phyloP scores from a whole-genome alignment of 192 early-diverging fungal species.

The Gonapodya prolifera region DNA sequence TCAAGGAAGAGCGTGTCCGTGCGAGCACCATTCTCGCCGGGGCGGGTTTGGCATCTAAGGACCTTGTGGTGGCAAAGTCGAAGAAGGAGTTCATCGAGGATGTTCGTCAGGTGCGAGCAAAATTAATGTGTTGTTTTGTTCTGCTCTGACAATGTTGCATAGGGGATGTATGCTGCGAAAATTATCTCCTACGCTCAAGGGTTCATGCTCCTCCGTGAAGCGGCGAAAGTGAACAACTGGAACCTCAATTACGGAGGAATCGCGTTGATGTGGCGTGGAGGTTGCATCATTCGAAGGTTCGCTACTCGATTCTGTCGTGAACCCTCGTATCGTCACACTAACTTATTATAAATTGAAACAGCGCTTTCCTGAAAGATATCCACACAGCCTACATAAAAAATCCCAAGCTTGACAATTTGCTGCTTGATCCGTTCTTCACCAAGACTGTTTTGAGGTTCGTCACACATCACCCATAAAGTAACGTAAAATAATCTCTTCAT shows the following conservation, averaged over 20 bases:
- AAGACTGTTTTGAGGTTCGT: conserved; percentile 42
- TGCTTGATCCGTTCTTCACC: conserved; percentile 96
- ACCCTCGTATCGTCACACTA: background rate
- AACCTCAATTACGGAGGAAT: conserved; percentile 95
- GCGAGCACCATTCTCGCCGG: conserved; percentile 79
- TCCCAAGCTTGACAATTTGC: conserved; percentile 75
- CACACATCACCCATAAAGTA: too few species aligned
- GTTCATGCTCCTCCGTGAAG: conserved; percentile 97
- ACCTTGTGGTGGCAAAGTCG: conserved; percentile 16
- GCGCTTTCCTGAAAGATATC: conserved; percentile 93
- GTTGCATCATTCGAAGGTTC: conserved; percentile 90
- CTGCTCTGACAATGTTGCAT: conserved; percentile 54
- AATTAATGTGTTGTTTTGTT: too few species aligned
- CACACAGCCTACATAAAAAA: conserved; percentile 84
- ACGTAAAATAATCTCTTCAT: too few species aligned
- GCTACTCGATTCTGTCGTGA: background rate
- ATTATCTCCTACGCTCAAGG: conserved; percentile 98
- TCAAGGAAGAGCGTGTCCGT: conserved; percentile 90
- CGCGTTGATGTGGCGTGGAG: conserved; percentile 98
- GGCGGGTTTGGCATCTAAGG: conserved; percentile 20
- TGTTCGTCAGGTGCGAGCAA: conserved; percentile 10
- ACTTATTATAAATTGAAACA: conserved; percentile 3
- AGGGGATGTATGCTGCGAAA: conserved; percentile 95
- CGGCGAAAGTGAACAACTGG: conserved; percentile 82
- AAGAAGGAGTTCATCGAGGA: conserved; percentile 80